Evolutionary conservation across 2,329 filamentous ascomycete genomes (phyloP), one percentile per base, ranked within the genome.

Genomic region (Fusarium anguioides): DNA sequence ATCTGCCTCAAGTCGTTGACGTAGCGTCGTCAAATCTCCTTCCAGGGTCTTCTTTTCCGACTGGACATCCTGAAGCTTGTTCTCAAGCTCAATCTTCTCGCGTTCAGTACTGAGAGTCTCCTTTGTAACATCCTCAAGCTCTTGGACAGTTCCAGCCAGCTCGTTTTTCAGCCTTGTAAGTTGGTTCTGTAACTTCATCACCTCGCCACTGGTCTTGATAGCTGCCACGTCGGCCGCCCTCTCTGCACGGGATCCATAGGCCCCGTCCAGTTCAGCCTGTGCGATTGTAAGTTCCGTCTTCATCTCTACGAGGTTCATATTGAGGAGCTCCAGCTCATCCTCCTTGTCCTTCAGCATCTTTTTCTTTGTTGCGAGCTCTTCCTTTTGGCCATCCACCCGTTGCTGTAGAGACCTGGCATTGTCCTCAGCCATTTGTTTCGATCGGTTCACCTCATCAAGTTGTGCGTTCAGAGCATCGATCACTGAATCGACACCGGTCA

Each of bases 241-340:
- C 76, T 89, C 82, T 58, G 84, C 82, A 60, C 86, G 83, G 57
- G 84, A 83, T 57, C 86, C 86, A 73, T 88, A 88, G 24, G 86
- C 86, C 56, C 85, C 85, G 65, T 89, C 87, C 27, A 89, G 82
- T 75, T 89, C 87, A 18, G 87, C 87, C 72, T 86, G 84, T 48
- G 85, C 84, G 70, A 88, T 83, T 42, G 86, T 87, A 60, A 87
- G 80, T 71, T 89, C 86, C 51, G 86, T 88, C 81, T 88, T 88
- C 73, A 86, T 81, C 76, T 88, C 85, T 31, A 85, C 83, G 53
- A 87, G 74, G 71, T 82, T 81, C 72, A 81, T 78, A 74, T 84
- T 85, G 51, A 85, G 78, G 53, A 78, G 76, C 48, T 86, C 84
- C 33, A 86, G 71, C 62, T 86, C 83, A 44, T 81, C 79, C 52